Evolutionary conservation across 768 basidiomycete genomes (phyloP), one percentile per base, ranked within the genome.

Genomic region (Tylopilus balloui): DNA sequence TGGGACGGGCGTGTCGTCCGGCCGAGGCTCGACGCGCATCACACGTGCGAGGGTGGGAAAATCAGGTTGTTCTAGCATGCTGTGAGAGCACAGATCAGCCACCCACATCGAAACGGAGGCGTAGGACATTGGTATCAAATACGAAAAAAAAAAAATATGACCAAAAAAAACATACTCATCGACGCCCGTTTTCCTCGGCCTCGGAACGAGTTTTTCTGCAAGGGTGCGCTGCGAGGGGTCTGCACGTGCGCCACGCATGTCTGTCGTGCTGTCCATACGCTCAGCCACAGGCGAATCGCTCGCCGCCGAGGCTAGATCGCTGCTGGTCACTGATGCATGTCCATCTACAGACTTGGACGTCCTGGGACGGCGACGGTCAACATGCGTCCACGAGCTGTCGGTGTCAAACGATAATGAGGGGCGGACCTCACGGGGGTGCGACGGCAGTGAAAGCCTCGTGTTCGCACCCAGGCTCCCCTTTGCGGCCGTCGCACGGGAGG

Each of bases 341-440:
- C 43, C 46, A 25, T 53, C 46, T 29, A 45, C 14, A n/a, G 60
- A 38, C 42, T 35, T 38, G 34, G 57, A 48, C 27, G 17, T 17
- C 51, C 54, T 43, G 32, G 39, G 50, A 20, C 38, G 71, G 46
- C 70, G 71, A 24, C 76, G 69, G 53, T 78, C 77, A n/a, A 88
- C 81, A 47, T 80, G 82, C 19, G 85, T 87, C 86, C 86, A 88
- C 5, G 81, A 81, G 28, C 76, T 72, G 54, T 85, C 82, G 2
- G 77, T 79, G 50, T 79, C 79, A 15, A 66, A 48, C 14, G 63
- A 61, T 17, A 57, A 53, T 4, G 58, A 57, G 3, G 59, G 42
- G 4, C 51, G 48, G 23, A 47, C 48, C 36, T 54, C 57, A 25
- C 53, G 54, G n/a, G 42, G 31, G 11, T 47, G 42, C 67, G 48